These are phyloP conservation scores for Colletotrichum sojae DNA, from an alignment of 2,329 filamentous ascomycete species.

Conservation along the genomic window DNA sequence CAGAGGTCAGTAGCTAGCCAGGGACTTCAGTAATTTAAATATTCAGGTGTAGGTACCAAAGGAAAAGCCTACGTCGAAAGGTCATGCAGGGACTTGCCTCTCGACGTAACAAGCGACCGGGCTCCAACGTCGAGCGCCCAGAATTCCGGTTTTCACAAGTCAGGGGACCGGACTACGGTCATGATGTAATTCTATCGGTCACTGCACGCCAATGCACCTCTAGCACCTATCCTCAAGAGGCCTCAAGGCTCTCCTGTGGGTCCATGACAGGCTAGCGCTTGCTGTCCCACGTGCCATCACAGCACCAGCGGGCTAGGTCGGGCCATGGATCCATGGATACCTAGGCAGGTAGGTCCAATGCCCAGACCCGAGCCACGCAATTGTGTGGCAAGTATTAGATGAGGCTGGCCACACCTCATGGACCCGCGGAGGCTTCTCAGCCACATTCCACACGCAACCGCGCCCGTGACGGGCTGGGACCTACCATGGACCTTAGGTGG, in stretches of 20 bases:
- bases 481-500: no score
- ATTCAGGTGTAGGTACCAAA: not conserved
- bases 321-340: no score
- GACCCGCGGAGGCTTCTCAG: no score
- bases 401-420: no score
- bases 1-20: no score
- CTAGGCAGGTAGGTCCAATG: no score
- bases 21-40: not conserved
- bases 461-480: no score
- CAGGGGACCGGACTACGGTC: conserved; percentile 33
- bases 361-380: no score
- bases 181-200: conserved; percentile 41
- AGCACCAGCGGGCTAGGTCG: no score
- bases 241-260: conserved; percentile 38
- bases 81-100: conserved; percentile 15
- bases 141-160: conserved; percentile 41
- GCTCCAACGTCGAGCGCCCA: conserved; percentile 9
- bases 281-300: not conserved
- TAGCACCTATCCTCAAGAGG: conserved; percentile 27
- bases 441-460: no score
- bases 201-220: conserved; percentile 36
- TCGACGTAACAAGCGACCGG: conserved; percentile 14
- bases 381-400: no score
- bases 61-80: conserved; percentile 17
- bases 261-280: conserved; percentile 21